Conservation (phyloP, 805 yeast genomes). For the Ogataea philodendri region DNA sequence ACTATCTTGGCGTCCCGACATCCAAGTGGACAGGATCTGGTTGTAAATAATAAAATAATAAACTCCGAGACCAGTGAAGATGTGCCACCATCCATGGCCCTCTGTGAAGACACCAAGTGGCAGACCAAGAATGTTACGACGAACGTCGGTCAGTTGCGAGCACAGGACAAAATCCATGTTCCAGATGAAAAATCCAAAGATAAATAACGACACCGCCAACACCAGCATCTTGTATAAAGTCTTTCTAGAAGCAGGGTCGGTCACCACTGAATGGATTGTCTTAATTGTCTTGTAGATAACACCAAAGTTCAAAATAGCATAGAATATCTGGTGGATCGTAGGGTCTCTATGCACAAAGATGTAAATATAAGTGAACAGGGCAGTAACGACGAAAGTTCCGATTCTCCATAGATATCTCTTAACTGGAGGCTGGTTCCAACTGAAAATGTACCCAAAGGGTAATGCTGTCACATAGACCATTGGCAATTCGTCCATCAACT, state of each 20-base stretch:
- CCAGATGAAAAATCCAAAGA: slow-evolving; percentile 82
- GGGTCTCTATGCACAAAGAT: slow-evolving; percentile 72
- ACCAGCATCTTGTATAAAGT: slow-evolving; percentile 29
- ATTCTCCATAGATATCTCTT: slow-evolving; percentile 22
- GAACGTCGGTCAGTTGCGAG: slow-evolving; percentile 47
- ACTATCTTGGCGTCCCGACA: slow-evolving; percentile 53
- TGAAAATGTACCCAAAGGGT: slow-evolving; percentile 54
- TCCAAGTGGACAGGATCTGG: slow-evolving; percentile 69
- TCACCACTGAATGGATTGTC: slow-evolving; percentile 25
- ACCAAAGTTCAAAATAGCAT: slow-evolving; percentile 72
- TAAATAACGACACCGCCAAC: slow-evolving; percentile 43
- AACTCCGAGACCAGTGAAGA: slow-evolving; percentile 82
- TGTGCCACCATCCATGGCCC: slow-evolving; percentile 98
- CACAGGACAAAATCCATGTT: slow-evolving; percentile 85
- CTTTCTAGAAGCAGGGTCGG: slow-evolving; percentile 21
- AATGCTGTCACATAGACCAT: slow-evolving; percentile 98
- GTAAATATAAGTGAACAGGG: slow-evolving; percentile 64
- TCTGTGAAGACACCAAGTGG: slow-evolving; percentile 86
- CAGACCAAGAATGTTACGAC: slow-evolving; percentile 64
- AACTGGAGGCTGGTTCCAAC: slow-evolving; percentile 29
- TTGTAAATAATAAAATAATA: slow-evolving; percentile 79
- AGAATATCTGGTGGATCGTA: slow-evolving; percentile 82
- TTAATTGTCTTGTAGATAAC: slow-evolving; percentile 59
- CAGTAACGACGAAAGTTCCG: slow-evolving; percentile 33
- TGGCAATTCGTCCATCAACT: slow-evolving; percentile 91